Percentiles rank a stretch among this genome's conserved stretches.
Evolutionary conservation across 371 early-diverging fungal species (phyloP).

Genomic region (Circinella minor): DNA sequence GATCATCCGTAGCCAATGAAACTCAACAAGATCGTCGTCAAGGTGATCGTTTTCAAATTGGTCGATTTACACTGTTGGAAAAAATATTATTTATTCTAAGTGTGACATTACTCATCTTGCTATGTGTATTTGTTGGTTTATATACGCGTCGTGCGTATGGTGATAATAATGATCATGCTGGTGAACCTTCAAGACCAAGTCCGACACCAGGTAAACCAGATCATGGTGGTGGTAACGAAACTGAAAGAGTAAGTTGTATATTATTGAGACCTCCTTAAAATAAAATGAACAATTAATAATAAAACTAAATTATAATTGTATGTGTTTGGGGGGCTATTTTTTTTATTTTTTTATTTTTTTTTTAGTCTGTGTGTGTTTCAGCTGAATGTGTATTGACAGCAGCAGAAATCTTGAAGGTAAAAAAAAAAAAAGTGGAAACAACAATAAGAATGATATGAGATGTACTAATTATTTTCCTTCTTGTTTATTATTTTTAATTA

Average conservation of each 20-base stretch:
- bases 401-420: slow-evolving; percentile 54
- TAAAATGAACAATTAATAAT: background rate
- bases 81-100: slow-evolving; percentile 37
- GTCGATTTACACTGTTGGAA: slow-evolving; percentile 42
- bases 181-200: slow-evolving; percentile 4
- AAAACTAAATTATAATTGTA: no score
- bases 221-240: slow-evolving; percentile 1
- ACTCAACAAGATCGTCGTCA: slow-evolving; percentile 5
- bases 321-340: no score
- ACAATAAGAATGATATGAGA: no score
- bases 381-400: slow-evolving; percentile 65
- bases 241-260: slow-evolving; percentile 9
- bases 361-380: slow-evolving; percentile 20
- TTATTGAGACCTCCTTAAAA: background rate
- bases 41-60: slow-evolving; percentile 18
- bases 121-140: slow-evolving; percentile 44
- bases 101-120: slow-evolving; percentile 34
- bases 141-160: slow-evolving; percentile 42
- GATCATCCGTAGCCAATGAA: background rate
- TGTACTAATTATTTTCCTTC: no score
- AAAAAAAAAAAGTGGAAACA: background rate
- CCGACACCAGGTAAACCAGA: slow-evolving; percentile 14
- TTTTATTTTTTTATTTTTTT: background rate
- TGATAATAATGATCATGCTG: slow-evolving; percentile 21
- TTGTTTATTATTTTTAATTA: background rate